These are phyloP conservation scores for Schizochytrium sp. DNA, from an alignment of 108 stramenopile species.

Conservation along the genomic window DNA sequence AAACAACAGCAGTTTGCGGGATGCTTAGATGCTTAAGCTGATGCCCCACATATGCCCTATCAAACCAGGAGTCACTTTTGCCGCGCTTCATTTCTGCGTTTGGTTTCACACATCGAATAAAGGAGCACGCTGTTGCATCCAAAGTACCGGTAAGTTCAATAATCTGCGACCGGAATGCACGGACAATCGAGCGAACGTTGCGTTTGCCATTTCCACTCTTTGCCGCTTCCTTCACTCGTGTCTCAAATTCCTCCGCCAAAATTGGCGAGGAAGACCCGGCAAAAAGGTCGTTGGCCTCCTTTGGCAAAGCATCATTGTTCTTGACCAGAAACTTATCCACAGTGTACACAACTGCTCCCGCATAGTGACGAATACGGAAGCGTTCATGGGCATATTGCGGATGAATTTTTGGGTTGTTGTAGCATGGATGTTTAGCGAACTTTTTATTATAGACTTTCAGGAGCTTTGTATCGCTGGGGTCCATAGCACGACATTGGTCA, in stretches of 20 bases:
- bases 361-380: slow-evolving; percentile 92
- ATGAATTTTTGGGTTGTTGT: slow-evolving; percentile 64
- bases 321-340: slow-evolving; percentile 95
- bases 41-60: slow-evolving; percentile 67
- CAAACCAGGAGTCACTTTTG: slow-evolving; percentile 60
- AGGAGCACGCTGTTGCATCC: slow-evolving; percentile 50
- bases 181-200: slow-evolving; percentile 6
- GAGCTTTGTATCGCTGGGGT: slow-evolving; percentile 20
- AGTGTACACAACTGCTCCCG: slow-evolving; percentile 94
- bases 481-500: slow-evolving; percentile 59
- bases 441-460: slow-evolving; percentile 69
- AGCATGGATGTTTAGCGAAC: slow-evolving; percentile 75
- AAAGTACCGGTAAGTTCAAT: not conserved
- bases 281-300: slow-evolving; percentile 87
- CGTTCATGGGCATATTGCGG: slow-evolving; percentile 82
- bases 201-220: not conserved
- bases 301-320: slow-evolving; percentile 95
- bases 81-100: slow-evolving; percentile 70
- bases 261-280: slow-evolving; percentile 84
- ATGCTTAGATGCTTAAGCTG: slow-evolving; percentile 74
- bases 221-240: not conserved
- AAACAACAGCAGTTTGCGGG: slow-evolving; percentile 73
- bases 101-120: slow-evolving; percentile 75
- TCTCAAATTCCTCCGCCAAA: slow-evolving; percentile 81
- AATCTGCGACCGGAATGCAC: slow-evolving; percentile 21